These are phyloP conservation scores for Wickerhamiella dianesei DNA, from an alignment of 805 yeast genomes.

Conservation along the genomic window DNA sequence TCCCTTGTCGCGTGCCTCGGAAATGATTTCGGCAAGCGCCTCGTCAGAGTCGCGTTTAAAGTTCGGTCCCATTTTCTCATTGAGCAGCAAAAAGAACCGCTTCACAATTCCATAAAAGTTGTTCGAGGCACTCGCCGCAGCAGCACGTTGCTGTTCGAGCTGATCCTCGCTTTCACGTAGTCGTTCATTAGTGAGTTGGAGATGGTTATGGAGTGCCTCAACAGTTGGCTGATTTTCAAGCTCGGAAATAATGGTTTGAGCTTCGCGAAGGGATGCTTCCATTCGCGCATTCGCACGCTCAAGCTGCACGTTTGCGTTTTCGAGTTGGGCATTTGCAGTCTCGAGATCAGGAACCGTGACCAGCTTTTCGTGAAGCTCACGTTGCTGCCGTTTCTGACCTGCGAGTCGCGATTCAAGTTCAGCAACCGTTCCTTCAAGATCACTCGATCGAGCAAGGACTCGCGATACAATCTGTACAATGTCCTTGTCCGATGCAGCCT, in stretches of 20 bases:
- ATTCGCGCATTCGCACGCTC: too few relatives aligned
- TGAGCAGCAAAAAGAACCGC: conserved; percentile 13
- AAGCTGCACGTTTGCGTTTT: too few relatives aligned
- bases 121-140: conserved; percentile 1
- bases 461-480: not conserved
- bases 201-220: not conserved
- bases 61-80: conserved; percentile 15
- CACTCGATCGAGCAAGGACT: not conserved
- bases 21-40: conserved; percentile 13
- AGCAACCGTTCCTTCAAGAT: not conserved
- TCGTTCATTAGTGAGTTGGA: not conserved
- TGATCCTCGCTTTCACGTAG: not conserved
- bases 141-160: not conserved
- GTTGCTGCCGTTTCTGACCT: not conserved
- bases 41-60: conserved; percentile 12
- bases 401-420: not conserved
- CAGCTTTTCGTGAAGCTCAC: too few relatives aligned
- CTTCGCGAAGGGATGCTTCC: not conserved
- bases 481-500: not conserved
- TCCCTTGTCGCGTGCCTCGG: conserved; percentile 5
- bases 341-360: too few relatives aligned
- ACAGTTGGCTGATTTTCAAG: not conserved
- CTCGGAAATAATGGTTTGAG: not conserved
- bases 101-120: conserved; percentile 11
- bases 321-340: too few relatives aligned